Base-by-base conservation (phyloP, 148 eudicot species). In the Mesembryanthemum crystallinum region DNA sequence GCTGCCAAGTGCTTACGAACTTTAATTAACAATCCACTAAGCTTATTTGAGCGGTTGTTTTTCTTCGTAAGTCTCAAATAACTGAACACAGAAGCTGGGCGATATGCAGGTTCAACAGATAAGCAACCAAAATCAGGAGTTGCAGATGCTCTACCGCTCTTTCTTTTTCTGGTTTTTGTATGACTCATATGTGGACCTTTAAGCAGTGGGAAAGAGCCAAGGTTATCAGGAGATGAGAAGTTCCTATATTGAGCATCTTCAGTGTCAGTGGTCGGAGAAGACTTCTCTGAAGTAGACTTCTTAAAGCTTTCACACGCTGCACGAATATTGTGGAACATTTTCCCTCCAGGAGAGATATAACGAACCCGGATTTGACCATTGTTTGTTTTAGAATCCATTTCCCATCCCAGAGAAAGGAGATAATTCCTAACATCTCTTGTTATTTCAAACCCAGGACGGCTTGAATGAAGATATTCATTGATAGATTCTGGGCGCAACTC, bases 371-470 rank as follows among this genome's bases (percentile, higher is more conserved):
- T 27, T 2, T 37, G 37, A 4, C 45, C 69, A 8, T 7, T 24
- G 52, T 73, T 81, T 8, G 5, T 75, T 21, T 12, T 3, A 64
- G 8, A 67, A 74, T 90, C 91, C 66, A 91, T 60, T 79, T 80
- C 88, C 92, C 96, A 95, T 49, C 91, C 94, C 76, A 92, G 25
- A 75, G 62, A 85, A 17, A 76, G 33, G 52, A 95, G 82, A 87
- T 95, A 94, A 62, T 81, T 79, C 78, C 88, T 85, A 27, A 75
- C 73, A 20, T 78, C 81, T 12, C 15, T 21, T 3, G 59, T 72
- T 32, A 75, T 4, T 1, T 14, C 0, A 52, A 1, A 4, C 3
- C 58, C 30, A 54, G 80, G 81, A 52, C 52, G 73, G 7, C 32
- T 60, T 5, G 37, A 0, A 25, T 69, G 67, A 4, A 23, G 8